These are phyloP conservation scores for Silene noctiflora DNA, from an alignment of 179 eudicot genomes.

Conservation along the genomic window DNA sequence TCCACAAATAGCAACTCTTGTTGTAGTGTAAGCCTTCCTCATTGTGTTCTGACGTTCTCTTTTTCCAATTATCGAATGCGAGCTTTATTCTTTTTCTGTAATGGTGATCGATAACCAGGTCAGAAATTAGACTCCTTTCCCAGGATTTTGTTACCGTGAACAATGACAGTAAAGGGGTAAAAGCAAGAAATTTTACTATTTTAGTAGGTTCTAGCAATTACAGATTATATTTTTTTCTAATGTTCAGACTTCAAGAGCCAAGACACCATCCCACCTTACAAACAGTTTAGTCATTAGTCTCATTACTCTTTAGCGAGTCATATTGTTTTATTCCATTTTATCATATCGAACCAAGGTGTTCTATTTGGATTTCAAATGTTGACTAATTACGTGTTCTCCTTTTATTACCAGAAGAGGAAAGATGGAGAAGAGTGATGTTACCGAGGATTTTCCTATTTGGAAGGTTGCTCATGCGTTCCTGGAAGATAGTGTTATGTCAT, in stretches of 20 bases:
- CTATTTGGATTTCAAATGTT: too few relatives aligned
- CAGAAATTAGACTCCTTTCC: neutral
- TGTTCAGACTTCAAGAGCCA: neutral
- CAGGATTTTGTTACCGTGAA: neutral
- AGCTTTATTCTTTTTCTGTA: neutral
- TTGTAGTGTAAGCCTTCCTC: constrained; percentile 73
- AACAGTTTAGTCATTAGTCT: too few relatives aligned
- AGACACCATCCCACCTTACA: too few relatives aligned
- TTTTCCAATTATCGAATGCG: neutral
- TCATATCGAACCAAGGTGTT: too few relatives aligned
- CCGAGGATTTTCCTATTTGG: constrained; percentile 67
- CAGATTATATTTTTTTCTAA: neutral
- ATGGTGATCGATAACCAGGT: neutral
- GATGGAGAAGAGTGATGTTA: constrained; percentile 68
- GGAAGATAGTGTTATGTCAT: constrained; percentile 52
- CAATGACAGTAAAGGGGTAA: neutral
- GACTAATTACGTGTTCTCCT: constrained; percentile 1
- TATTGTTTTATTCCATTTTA: neutral
- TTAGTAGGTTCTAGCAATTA: neutral
- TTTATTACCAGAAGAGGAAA: constrained; percentile 71
- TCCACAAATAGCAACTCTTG: constrained; percentile 75
- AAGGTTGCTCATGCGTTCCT: constrained; percentile 66
- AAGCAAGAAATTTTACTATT: neutral
- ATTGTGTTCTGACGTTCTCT: neutral
- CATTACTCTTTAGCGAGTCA: too few relatives aligned